phyloP scores from a whole-genome alignment of 139 green algal genomes.

The Coccomyxa sp. region DNA sequence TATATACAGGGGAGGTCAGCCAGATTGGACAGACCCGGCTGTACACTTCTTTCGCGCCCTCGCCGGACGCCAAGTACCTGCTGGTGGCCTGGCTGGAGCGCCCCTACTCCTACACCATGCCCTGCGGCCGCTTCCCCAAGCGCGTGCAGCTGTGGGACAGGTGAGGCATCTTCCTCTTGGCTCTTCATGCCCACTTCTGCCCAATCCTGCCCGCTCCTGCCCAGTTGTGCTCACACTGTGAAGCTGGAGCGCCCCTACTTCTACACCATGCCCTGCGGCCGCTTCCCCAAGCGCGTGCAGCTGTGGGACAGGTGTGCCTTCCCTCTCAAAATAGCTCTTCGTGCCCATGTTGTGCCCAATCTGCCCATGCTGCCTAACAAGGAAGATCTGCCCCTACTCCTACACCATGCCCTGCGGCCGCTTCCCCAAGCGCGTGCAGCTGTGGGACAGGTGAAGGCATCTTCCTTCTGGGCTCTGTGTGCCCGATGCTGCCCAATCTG shows the following conservation, averaged over 20 bases:
- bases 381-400: constrained; percentile 90
- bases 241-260: constrained; percentile 90
- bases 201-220: too few relatives aligned
- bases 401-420: constrained; percentile 84
- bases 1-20: constrained; percentile 42
- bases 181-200: too few relatives aligned
- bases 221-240: too few relatives aligned
- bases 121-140: constrained; percentile 89
- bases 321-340: not conserved
- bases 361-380: too few relatives aligned
- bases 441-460: constrained; percentile 53
- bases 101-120: constrained; percentile 88
- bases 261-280: constrained; percentile 80
- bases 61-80: constrained; percentile 80
- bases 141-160: constrained; percentile 68
- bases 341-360: too few relatives aligned
- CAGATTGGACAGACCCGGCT: constrained; percentile 47
- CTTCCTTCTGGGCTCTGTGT: too few relatives aligned
- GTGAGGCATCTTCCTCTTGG: too few relatives aligned
- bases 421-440: constrained; percentile 83
- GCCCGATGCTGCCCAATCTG: too few relatives aligned
- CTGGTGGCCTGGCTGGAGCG: constrained; percentile 81
- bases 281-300: constrained; percentile 86
- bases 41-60: constrained; percentile 80
- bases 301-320: constrained; percentile 26